These are phyloP conservation scores for Nyssa sinensis DNA, from an alignment of 148 eudicot genomes.

Conservation along the genomic window DNA sequence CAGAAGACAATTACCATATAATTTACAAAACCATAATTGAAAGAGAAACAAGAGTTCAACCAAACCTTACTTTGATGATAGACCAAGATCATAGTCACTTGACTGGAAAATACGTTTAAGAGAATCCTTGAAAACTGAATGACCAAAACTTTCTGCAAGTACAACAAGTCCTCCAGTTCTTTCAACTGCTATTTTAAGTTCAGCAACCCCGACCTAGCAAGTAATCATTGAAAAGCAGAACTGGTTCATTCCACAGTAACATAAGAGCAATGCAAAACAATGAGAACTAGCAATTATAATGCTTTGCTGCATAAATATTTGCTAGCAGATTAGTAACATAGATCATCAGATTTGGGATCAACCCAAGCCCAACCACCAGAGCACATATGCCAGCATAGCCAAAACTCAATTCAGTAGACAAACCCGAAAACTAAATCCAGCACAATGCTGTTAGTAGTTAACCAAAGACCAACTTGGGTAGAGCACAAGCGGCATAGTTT, in stretches of 20 bases:
- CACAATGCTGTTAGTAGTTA: not conserved
- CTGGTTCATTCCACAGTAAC: not conserved
- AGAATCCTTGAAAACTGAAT: constrained; percentile 92
- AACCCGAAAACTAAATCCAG: not conserved
- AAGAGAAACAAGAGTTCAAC: constrained; percentile 8
- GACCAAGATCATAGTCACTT: constrained; percentile 79
- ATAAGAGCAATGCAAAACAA: not conserved
- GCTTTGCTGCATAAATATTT: not conserved
- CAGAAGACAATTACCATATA: not conserved
- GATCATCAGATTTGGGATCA: not conserved
- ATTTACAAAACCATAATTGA: constrained; percentile 3
- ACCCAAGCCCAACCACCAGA: constrained; percentile 1
- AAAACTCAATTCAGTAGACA: not conserved
- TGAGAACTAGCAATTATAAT: not conserved
- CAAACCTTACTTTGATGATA: constrained; percentile 81
- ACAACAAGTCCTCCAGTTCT: constrained; percentile 93
- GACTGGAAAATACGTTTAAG: constrained; percentile 71
- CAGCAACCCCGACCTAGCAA: constrained; percentile 92
- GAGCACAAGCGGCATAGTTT: no score
- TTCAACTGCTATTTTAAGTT: constrained; percentile 90
- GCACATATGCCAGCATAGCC: not conserved
- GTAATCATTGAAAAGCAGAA: constrained; percentile 10
- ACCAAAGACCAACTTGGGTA: no score
- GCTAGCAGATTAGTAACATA: not conserved
- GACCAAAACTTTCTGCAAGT: constrained; percentile 98